Evolutionary conservation across 768 basidiomycete genomes (phyloP), one percentile per base, ranked within the genome.

Genomic region (Tricholoma matsutake): DNA sequence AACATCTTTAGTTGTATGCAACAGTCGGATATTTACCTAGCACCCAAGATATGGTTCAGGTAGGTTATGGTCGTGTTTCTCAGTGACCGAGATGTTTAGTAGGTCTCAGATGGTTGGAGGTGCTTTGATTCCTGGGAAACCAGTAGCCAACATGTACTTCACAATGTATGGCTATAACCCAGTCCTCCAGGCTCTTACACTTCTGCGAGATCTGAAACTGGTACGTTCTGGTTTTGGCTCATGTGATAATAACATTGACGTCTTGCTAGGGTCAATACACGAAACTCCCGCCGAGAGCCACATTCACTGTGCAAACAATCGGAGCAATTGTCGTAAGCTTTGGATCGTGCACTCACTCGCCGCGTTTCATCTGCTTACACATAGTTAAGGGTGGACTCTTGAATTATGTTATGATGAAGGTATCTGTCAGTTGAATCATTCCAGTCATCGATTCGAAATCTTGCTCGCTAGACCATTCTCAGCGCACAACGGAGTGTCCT

Each of bases 271-370:
- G 71, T 43, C 77, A 78, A 63, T 73, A 79, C 65, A 76, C 79
- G 14, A 87, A 87, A 71, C 76, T 87, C 18, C 83, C 86, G 11
- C 86, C 86, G 5, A 78, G 82, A n/a, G 77, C 78, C 45, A 81
- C 85, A 4, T 86, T 87, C 65, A 68, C 72, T 13, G 80, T 83
- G 4, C 86, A 87, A 66, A 69, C 73, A 18, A 65, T 80, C 47
- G 86, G 86, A 3, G 80, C 84, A 13, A 70, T 87, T 35, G 73
- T 87, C 28, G 81, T 81, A 64, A 29, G 71, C 58, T 13, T 25
- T 22, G 31, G 20, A 6, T 1, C 6, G 43, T 45, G 18, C 18
- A 18, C 25, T 13, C n/a, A 18, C 18, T 29, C 11, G 10, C 22
- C 22, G 18, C 29, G 7, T 31, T 18, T 49, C 25, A 49, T 49